Conservation (phyloP, 129 eudicot species). For the Rutidosis leptorrhynchoides region DNA sequence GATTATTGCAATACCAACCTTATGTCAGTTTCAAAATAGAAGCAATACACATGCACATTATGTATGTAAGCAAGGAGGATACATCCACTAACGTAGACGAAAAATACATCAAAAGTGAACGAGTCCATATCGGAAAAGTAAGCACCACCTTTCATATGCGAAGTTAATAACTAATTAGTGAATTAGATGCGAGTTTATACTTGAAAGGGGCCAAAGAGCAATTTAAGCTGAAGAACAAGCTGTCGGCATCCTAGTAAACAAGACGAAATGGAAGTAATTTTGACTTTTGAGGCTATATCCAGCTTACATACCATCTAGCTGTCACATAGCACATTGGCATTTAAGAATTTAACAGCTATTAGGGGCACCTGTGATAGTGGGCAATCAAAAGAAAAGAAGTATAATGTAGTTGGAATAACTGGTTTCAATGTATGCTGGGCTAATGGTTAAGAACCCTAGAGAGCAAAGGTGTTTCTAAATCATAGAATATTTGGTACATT, state of each 20-base stretch:
- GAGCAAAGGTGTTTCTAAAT: neutral
- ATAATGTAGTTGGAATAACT: neutral
- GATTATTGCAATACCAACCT: constrained; percentile 24
- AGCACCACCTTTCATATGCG: constrained; percentile 5
- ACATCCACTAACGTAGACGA: neutral
- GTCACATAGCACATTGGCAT: constrained; percentile 1
- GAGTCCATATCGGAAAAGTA: neutral
- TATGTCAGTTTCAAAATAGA: constrained; percentile 19
- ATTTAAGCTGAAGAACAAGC: neutral
- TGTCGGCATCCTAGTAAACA: neutral
- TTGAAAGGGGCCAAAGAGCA: neutral
- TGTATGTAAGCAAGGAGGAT: neutral
- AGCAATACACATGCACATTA: neutral
- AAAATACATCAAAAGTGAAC: neutral
- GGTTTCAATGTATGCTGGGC: neutral
- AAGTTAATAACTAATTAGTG: neutral
- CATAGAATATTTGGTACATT: neutral
- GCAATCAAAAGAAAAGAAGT: neutral
- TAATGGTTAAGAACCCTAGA: neutral
- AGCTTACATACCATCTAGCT: neutral
- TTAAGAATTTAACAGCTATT: neutral
- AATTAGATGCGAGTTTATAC: neutral
- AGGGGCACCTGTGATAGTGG: neutral
- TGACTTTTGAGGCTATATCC: neutral
- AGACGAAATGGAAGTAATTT: neutral